Base-by-base conservation (phyloP, 257 asterid genomes). In the Lycium ferocissimum region DNA sequence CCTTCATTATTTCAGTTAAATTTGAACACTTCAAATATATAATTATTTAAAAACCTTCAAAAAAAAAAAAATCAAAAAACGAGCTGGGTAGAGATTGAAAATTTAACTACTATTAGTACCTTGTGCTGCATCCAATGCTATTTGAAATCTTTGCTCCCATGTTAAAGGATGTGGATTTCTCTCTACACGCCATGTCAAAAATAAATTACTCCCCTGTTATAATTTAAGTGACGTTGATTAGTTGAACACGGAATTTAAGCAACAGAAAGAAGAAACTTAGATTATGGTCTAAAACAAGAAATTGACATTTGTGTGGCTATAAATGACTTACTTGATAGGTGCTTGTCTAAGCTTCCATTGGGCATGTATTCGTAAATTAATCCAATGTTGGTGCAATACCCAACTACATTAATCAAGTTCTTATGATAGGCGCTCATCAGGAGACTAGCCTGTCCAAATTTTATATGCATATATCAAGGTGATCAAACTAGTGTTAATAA, bases 101-200 rank as follows among this genome's bases (percentile, higher is more conserved):
- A 6, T 40, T 40, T 40, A 40, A 40, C 43, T 40, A 2, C 4
- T 26, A 26, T 26, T 26, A 26, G 43, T 40, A 40, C 43, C 93
- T 88, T 88, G 86, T 13, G 88, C 91, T 43, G 91, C 89, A 85
- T 87, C 94, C 56, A 69, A 14, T 35, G 89, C 79, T 26, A 91
- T 87, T 22, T 78, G 66, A 82, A 91, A 86, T 71, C 92, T 88
- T 63, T 49, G 84, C 18, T 81, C 69, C 94, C 91, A 91, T 49
- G 90, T 90, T 87, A 91, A 79, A 56, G 61, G 83, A 22, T 35
- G 51, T n/a, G 80, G 20, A 54, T 66, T n/a, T 11, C 2, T 85
- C 22, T 38, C 89, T 87, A 85, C 83, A 80, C n/a, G 1, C 51
- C 9, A 22, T 0, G 47, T 12, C n/a, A 2, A 20, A 26, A 40